Evolutionary conservation across 768 basidiomycete species (phyloP).

Genomic region (Mycena alexandri): DNA sequence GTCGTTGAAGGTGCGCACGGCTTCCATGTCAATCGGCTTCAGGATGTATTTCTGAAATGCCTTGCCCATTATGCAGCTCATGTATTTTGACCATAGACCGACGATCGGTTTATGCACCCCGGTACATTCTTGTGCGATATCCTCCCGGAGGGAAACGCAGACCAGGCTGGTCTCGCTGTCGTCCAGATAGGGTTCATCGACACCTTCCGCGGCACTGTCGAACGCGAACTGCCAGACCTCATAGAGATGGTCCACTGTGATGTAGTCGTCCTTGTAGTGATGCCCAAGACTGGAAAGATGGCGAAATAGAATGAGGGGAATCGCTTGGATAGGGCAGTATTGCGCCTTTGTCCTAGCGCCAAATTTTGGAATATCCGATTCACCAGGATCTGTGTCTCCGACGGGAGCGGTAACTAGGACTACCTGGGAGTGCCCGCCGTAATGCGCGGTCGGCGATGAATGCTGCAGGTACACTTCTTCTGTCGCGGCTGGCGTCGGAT

Average conservation of each 20-base stretch:
- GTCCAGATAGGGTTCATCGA: conserved; percentile 9
- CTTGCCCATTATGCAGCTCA: conserved; percentile 9
- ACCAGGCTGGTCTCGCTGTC: conserved; percentile 7
- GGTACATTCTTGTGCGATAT: conserved; percentile 9
- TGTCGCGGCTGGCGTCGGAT: conserved; percentile 7
- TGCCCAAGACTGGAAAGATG: conserved; percentile 9
- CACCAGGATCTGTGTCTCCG: conserved; percentile 8
- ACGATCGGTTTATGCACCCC: conserved; percentile 5
- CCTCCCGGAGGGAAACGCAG: conserved; percentile 8
- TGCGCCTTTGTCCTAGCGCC: conserved; percentile 8
- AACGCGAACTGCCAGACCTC: conserved; percentile 8
- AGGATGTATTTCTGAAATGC: conserved; percentile 7
- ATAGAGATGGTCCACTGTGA: conserved; percentile 9
- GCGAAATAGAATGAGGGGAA: conserved; percentile 9
- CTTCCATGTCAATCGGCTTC: conserved; percentile 4
- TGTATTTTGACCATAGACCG: neutral
- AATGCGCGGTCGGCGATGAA: conserved; percentile 8
- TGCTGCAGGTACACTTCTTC: conserved; percentile 7
- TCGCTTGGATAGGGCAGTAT: conserved; percentile 9
- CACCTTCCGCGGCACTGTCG: conserved; percentile 8
- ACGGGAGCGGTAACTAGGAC: conserved; percentile 8
- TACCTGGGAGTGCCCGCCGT: conserved; percentile 7
- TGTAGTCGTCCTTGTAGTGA: conserved; percentile 7
- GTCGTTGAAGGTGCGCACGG: neutral
- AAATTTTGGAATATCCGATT: conserved; percentile 6